Base-by-base conservation (phyloP, 1,284 basidiomycete species). In the Pseudozyma pruni region DNA sequence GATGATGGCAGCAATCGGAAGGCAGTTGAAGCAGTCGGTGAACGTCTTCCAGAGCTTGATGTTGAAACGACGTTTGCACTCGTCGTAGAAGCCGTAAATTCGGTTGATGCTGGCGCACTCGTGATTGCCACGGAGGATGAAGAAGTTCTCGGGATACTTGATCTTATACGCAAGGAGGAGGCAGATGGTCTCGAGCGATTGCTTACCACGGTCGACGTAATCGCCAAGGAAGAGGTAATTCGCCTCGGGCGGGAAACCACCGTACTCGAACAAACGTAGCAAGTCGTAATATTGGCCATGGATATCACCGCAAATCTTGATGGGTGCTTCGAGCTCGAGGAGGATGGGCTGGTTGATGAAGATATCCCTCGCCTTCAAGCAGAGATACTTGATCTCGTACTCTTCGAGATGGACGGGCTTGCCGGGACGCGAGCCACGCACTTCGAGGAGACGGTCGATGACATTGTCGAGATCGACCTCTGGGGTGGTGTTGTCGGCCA, bases 21-120 rank as follows among this genome's bases (percentile, higher is more conserved):
- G 86, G 83, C 93, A 94, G 85, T 94, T 94, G 87, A 95, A 94
- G 85, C 93, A 94, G 84, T 95, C 93, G 51, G 93, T 95, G 83
- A 95, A 95, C 39, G 93, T 95, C 87, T 95, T 95, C 93, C 93
- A 95, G 78, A 95, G 87, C 85, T 95, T 95, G 87, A 95, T 95
- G 86, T 95, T 95, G 87, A 95, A 94, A 81, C 93, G 89, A 82
- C 93, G 91, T 87, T 95, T 95, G 88, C 93, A 95, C 87, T 95
- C 93, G 83, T 95, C 93, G 84, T 95, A 95, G 85, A 95, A 95
- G 72, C 93, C 93, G 83, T 95, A 95, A 84, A 95, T 94, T 83
- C 93, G 88, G 85, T 94, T 94, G 85, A 94, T 94, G 83, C 90
- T 92, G 69, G 93, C 93, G 83, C 92, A 94, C 84, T 94, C 93